Evolutionary conservation across 768 basidiomycete genomes (phyloP).

Genomic region (Boletus eberwhitei): DNA sequence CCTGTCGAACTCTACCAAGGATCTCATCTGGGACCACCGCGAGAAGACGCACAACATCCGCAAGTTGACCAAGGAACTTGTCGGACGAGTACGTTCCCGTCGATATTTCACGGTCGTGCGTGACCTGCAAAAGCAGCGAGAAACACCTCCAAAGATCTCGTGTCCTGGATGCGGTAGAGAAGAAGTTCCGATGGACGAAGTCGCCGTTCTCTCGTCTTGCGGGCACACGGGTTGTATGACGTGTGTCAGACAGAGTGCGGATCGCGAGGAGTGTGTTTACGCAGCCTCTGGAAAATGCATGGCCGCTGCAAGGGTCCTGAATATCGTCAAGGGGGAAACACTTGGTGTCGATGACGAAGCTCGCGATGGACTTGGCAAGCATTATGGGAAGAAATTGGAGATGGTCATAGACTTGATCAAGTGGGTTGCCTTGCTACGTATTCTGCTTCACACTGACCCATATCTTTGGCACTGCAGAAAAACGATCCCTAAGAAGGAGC

Average conservation of each 20-base stretch:
- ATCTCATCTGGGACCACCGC: constrained; percentile 73
- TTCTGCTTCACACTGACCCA: background rate
- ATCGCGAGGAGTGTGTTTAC: constrained; percentile 79
- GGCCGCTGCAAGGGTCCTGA: constrained; percentile 76
- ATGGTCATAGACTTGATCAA: constrained; percentile 72
- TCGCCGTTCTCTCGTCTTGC: constrained; percentile 87
- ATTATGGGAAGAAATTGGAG: constrained; percentile 82
- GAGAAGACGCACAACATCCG: constrained; percentile 87
- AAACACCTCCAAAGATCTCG: constrained; percentile 51
- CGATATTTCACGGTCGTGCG: constrained; percentile 92
- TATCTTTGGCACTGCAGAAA: constrained; percentile 41
- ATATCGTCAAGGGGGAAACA: constrained; percentile 77
- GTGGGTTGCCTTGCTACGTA: constrained; percentile 38
- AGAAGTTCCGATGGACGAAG: constrained; percentile 57
- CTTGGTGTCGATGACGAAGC: constrained; percentile 77
- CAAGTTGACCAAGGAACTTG: constrained; percentile 80
- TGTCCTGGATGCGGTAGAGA: constrained; percentile 63
- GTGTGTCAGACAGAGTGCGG: constrained; percentile 72
- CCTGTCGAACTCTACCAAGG: constrained; percentile 54
- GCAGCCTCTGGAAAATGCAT: constrained; percentile 65
- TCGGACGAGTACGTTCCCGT: constrained; percentile 84
- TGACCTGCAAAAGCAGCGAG: constrained; percentile 76
- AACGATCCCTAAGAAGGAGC: constrained; percentile 68
- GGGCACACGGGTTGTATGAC: constrained; percentile 82
- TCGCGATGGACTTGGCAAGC: constrained; percentile 68